Conservation (phyloP, 2,329 filamentous ascomycete genomes). For the Calonectria leucothoes region DNA sequence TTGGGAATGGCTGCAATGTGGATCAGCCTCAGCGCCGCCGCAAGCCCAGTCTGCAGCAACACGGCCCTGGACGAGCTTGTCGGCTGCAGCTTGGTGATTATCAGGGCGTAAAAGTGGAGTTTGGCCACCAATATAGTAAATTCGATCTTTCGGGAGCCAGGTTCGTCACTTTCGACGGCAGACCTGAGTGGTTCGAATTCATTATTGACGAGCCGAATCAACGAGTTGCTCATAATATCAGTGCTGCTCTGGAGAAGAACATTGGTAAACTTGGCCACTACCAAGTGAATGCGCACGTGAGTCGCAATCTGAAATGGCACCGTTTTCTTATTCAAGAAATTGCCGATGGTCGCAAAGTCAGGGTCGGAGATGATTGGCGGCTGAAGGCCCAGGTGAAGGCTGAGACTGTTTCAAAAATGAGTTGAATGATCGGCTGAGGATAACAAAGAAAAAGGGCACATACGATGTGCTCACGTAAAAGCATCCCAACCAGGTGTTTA, state of each 20-base stretch:
- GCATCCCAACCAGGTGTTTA: slow-evolving; percentile 30
- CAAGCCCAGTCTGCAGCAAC: slow-evolving; percentile 19
- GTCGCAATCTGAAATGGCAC: slow-evolving; percentile 13
- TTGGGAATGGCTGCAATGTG: slow-evolving; percentile 19
- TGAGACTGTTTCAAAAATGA: slow-evolving; percentile 13
- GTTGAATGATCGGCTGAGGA: neutral
- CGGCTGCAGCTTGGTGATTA: slow-evolving; percentile 17
- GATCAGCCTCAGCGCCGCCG: slow-evolving; percentile 23
- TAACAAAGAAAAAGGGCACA: neutral
- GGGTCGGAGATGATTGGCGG: slow-evolving; percentile 27
- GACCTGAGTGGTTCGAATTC: slow-evolving; percentile 27
- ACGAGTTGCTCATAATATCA: slow-evolving; percentile 20
- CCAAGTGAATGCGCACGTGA: slow-evolving; percentile 26
- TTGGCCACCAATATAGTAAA: slow-evolving; percentile 25
- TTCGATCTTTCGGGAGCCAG: slow-evolving; percentile 16
- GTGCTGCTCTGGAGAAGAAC: slow-evolving; percentile 25
- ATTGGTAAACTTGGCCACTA: slow-evolving; percentile 30
- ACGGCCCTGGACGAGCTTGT: slow-evolving; percentile 25
- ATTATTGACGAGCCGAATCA: slow-evolving; percentile 27
- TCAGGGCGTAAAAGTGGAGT: slow-evolving; percentile 28
- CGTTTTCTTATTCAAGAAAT: slow-evolving; percentile 20
- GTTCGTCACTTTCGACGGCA: neutral
- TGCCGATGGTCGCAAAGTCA: slow-evolving; percentile 25
- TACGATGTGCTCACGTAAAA: slow-evolving; percentile 32
- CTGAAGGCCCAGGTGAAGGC: slow-evolving; percentile 27